Evolutionary conservation across 169 alveolate species (phyloP).

Genomic region (Plasmodium inui): DNA sequence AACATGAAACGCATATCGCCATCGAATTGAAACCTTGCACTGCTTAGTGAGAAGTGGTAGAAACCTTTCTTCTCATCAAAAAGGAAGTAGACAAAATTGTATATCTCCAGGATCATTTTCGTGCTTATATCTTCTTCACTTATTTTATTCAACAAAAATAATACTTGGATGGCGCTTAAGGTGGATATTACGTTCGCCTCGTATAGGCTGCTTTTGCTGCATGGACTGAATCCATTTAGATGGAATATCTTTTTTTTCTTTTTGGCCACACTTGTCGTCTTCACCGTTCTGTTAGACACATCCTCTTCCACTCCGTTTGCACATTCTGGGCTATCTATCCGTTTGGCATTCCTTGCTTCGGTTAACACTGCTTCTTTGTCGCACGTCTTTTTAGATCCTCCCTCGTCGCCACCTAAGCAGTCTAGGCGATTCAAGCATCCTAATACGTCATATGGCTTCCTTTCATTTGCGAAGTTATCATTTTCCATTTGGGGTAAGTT

Average conservation of each 20-base stretch:
- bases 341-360: neutral
- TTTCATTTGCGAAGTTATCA: neutral
- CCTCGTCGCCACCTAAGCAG: neutral
- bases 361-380: neutral
- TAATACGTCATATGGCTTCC: neutral
- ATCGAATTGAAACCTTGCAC: conserved; percentile 31
- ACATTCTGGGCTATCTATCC: neutral
- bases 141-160: conserved; percentile 42
- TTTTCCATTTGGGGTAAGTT: neutral
- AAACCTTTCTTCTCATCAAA: conserved; percentile 64
- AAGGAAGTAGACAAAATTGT: conserved; percentile 24
- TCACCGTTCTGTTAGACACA: neutral
- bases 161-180: conserved; percentile 77
- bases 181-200: conserved; percentile 73
- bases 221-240: conserved; percentile 71
- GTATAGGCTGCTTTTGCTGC: conserved; percentile 36
- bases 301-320: neutral
- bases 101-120: conserved; percentile 33
- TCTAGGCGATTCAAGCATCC: neutral
- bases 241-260: conserved; percentile 28
- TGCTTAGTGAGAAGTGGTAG: conserved; percentile 25
- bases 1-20: conserved; percentile 73
- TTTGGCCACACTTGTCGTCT: neutral
- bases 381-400: neutral
- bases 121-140: conserved; percentile 68